Conservation (phyloP, 805 yeast species). For the Hanseniaspora vineae region DNA sequence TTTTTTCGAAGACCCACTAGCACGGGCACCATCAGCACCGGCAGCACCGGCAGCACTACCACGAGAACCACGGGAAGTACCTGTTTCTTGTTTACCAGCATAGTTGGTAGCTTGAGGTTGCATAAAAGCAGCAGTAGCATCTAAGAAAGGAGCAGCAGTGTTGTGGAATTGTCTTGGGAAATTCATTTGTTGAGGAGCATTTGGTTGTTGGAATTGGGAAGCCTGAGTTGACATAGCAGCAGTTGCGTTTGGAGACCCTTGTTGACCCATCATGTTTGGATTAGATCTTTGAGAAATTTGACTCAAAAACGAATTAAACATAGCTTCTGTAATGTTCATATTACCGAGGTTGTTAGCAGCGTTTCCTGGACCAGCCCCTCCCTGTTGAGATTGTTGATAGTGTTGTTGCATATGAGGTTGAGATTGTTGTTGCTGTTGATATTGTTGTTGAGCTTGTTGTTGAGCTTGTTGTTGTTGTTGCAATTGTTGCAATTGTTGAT, state of each 20-base stretch:
- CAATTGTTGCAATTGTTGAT: constrained; percentile 2
- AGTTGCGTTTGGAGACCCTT: not conserved
- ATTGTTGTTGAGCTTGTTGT: constrained; percentile 5
- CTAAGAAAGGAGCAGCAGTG: constrained; percentile 2
- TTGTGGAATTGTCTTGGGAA: constrained; percentile 4
- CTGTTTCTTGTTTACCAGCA: constrained; percentile 6
- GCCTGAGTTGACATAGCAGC: not conserved
- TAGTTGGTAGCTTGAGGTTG: not conserved
- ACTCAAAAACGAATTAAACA: constrained; percentile 22
- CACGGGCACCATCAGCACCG: not conserved
- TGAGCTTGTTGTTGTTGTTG: constrained; percentile 4
- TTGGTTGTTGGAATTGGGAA: not conserved
- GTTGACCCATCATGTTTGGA: constrained; percentile 8
- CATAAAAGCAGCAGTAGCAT: not conserved
- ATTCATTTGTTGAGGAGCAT: not conserved
- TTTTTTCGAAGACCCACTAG: constrained; percentile 3
- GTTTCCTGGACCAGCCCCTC: constrained; percentile 4
- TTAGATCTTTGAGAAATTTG: constrained; percentile 22
- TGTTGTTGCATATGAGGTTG: not conserved
- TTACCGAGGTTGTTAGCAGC: constrained; percentile 11
- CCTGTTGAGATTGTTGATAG: constrained; percentile 1
- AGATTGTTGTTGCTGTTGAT: constrained; percentile 9
- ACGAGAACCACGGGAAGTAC: constrained; percentile 8
- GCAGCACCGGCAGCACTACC: constrained; percentile 1
- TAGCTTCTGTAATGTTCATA: constrained; percentile 16